Base-by-base conservation (phyloP, 192 early-diverging fungal genomes). In the Coemansia furcata region DNA sequence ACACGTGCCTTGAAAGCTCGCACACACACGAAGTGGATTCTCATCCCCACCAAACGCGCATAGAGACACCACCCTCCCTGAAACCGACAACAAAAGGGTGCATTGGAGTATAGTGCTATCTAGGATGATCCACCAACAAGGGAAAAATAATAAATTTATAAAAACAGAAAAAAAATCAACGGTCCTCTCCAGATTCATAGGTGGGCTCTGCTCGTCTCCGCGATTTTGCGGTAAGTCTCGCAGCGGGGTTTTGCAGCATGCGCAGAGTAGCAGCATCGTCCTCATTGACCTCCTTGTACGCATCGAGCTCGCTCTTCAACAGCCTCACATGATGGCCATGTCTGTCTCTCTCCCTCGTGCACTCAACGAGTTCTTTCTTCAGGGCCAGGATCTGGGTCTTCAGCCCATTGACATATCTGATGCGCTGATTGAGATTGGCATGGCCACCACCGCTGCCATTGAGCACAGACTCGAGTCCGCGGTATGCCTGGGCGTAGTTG, bases 351-450 rank as follows among this genome's bases (percentile, higher is more conserved):
- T 77, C 80, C 11, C 76, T 36, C 5, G 69, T 19, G 35, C 36
- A 71, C 63, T 77, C 81, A 50, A 78, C 68, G 64, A 60, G 54
- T 64, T 83, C 81, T 61, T 73, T 72, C 63, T 78, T 83, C 46
- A 83, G 35, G 6, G 36, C 36, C 54, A 83, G 55, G 12, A 78
- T 78, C 69, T 83, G 76, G 10, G 68, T 43, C 69, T 78, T 78
- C 9, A 83, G 68, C 6, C 36, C 61, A 62, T 83, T 73, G 8
- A 83, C 81, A 43, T 83, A 83, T 19, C 52, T 59, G 38, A 83
- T 83, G 4, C 76, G 66, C 73, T 83, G 81, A n/a, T 63, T 59
- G 64, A 83, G 52, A 50, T 78, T 83, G 0, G 54, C 65, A 42
- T 83, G 81, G 15, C 76, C 76, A 39, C 69, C 69, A 29, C 62